Base-by-base conservation (phyloP, 768 basidiomycete genomes). In the Leucogyrophana mollusca region DNA sequence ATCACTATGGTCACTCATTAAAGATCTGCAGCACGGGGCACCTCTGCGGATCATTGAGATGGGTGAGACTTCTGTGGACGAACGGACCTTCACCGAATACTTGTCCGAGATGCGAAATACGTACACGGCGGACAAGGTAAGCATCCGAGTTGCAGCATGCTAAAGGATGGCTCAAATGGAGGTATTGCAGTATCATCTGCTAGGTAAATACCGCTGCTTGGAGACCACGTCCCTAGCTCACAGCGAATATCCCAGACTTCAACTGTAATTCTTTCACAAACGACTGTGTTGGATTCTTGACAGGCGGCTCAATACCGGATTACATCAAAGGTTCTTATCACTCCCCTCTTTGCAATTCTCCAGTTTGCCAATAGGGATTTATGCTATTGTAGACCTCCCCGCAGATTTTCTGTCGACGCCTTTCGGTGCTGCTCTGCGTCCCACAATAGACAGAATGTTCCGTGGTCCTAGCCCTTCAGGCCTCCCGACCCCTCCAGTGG, bases 221-320 rank as follows among this genome's bases (percentile, higher is more conserved):
- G 17, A 9, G 16, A 9, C 16, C 13, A 30, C 13, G 16, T 40
- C 21, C 13, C 16, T 36, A 37, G 8, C 3, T 35, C 48, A 34
- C 34, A 50, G 14, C 22, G 34, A 20, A n/a, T 33, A 10, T 20
- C 38, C 43, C 51, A 86, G 91, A 95, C 34, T 94, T 94, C 54
- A 96, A 96, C 57, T 96, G 94, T 66, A 97, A 97, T 64, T 87
- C 90, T 2, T 97, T 97, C 54, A 94, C 92, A 2, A 90, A 86
- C 49, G 92, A 95, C 53, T 83, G 83, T 47, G 69, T 92, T 25
- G 92, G 87, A 2, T 94, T 96, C 59, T 67, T 97, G 39, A 95
- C 90, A 0, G 92, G 93, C 22, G 75, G 75, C 3, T 80, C 81
- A 13, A 89, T 96, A 44, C 94, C 94, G 3, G 53, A 73, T 3